Percentiles rank a stretch among this genome's conserved stretches.
Conservation (phyloP, 805 yeast species). For the Nakazawaea sp. region DNA sequence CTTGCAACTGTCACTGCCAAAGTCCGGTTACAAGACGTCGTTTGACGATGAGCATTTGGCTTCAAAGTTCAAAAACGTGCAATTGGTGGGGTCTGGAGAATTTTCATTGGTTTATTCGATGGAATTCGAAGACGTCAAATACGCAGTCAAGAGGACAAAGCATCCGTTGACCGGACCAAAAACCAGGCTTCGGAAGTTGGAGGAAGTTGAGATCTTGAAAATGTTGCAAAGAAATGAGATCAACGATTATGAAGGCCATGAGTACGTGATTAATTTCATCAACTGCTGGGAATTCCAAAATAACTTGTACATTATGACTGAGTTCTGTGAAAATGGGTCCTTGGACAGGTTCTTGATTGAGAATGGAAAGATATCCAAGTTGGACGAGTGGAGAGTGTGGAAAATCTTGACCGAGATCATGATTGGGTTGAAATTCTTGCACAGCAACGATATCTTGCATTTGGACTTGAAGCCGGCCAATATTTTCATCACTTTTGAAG, state of each 20-base stretch:
- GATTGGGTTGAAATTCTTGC: slow-evolving; percentile 76
- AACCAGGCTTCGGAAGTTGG: slow-evolving; percentile 54
- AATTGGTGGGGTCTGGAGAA: slow-evolving; percentile 76
- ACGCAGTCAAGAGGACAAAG: slow-evolving; percentile 85
- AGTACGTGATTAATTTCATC: slow-evolving; percentile 68
- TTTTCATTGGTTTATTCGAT: slow-evolving; percentile 87
- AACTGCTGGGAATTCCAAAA: slow-evolving; percentile 82
- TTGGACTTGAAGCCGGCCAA: slow-evolving; percentile 94
- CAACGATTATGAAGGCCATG: slow-evolving; percentile 55
- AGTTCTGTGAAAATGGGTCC: slow-evolving; percentile 88
- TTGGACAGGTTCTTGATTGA: slow-evolving; percentile 74
- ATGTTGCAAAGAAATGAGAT: slow-evolving; percentile 30
- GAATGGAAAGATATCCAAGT: slow-evolving; percentile 63
- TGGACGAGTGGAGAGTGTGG: slow-evolving; percentile 98
- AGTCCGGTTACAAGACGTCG: slow-evolving; percentile 7
- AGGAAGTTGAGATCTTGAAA: slow-evolving; percentile 71
- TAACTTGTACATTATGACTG: slow-evolving; percentile 86
- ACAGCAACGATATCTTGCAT: slow-evolving; percentile 70
- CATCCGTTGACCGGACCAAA: slow-evolving; percentile 51
- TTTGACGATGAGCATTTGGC: slow-evolving; percentile 34
- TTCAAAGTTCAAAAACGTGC: slow-evolving; percentile 57
- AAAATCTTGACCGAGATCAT: slow-evolving; percentile 82
- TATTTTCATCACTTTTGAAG: slow-evolving; percentile 90
- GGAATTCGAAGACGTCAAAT: slow-evolving; percentile 55
- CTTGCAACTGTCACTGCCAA: slow-evolving; percentile 7